Evolutionary conservation across 805 yeast species (phyloP), one percentile per base, ranked within the genome.

Genomic region (Yarrowia divulgata): DNA sequence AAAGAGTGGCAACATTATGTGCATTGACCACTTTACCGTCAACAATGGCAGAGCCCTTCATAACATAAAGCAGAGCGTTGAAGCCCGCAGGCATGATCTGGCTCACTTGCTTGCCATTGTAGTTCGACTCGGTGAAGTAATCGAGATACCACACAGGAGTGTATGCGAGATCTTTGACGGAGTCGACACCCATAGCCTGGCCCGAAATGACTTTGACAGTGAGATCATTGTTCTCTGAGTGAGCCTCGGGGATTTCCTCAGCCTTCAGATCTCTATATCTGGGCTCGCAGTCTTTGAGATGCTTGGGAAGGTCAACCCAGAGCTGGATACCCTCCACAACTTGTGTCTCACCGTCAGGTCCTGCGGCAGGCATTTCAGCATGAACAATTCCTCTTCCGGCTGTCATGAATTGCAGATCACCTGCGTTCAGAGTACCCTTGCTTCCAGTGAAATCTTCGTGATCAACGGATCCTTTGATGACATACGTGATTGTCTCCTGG

Each of bases 321-420:
- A 91, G 79, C 78, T 91, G 97, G 83, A 91, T 81, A 70, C 97
- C 97, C 68, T 81, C 83, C 10, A 57, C 49, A n/a, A 84, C 77
- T 79, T 52, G 58, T 3, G 42, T 18, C 10, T 35, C 18, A 3
- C 58, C 58, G 32, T 52, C 8, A 13, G 58, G 81, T 71, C 80
- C 79, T 46, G 80, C 79, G 52, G 87, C 87, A 8, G 97, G 97
- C 87, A 91, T 91, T 75, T 91, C 97, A 4, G 91, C 85, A 77
- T 91, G 97, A 57, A 90, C 91, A 48, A 91, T 85, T 68, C 95
- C 97, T 74, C 84, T 85, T 70, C 97, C 97, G 6, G 97, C 97
- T 50, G 97, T 91, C 97, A 91, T 91, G 77, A 91, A 91, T 78
- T 91, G 97, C 72, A 91, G 80, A 77, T 91, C 97, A 68, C 97